Evolutionary conservation across 441 rosid species (phyloP), one percentile per base, ranked within the genome.

Genomic region (Gossypium davidsonii): DNA sequence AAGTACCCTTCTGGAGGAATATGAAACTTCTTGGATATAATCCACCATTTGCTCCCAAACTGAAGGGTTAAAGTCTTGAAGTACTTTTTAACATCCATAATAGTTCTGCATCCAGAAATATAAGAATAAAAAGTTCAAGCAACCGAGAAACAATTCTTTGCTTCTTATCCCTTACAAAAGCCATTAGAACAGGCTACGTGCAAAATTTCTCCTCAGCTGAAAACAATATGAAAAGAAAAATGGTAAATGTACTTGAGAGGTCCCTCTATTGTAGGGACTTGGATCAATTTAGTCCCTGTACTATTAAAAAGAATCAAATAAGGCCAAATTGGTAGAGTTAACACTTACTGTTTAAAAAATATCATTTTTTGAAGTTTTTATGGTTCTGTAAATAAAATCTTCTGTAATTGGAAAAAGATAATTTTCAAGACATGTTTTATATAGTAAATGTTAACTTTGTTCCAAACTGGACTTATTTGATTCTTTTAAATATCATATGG

Each of bases 11-110:
- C 91, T 1, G 97, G 97, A 65, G 89, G 90, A 77, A 94, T 84
- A 31, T 42, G 78, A 71, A 89, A 83, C 80, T 84, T 92, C 56
- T 77, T 85, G 64, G 92, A 86, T 67, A 85, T 83, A 28, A 94
- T 85, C 93, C 90, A 84, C 98, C 98, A 94, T 79, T 89, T 91
- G 87, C 90, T 90, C 78, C 91, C 92, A 51, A 89, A 83, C 63
- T 87, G 95, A 74, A 94, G 83, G 61, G 94, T 90, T 80, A 94
- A 75, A 39, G 94, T 85, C 83, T 89, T 92, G 79, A 92, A 94
- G 78, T 79, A 73, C 76, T 67, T 85, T 80, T 79, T 88, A 23
- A 89, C 87, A 42, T 89, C 97, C 51, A 26, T 18, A n/a, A 92
- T 64, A 12, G 93, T 83, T 71, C 98, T 94, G 90, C 83, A 79